Evolutionary conservation across 352 stramenopile species (phyloP), one percentile per base, ranked within the genome.

Genomic region (Globisporangium nagaii): DNA sequence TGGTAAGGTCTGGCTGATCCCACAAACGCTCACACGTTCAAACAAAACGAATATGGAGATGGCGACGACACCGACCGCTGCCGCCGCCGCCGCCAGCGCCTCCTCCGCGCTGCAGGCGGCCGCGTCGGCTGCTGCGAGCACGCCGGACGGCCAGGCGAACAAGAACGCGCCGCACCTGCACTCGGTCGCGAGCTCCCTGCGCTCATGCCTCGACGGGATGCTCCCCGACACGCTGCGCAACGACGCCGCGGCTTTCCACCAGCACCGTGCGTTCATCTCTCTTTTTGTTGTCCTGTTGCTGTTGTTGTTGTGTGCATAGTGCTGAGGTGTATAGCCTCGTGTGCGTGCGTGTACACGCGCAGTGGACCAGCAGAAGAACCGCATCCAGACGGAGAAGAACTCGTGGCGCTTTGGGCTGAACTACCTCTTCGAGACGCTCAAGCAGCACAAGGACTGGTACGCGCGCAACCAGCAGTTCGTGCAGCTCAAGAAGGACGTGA

Each of bases 381-480:
- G 81, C 17, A 71, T 94, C 30, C 82, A 87, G 57, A 72, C 75
- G 0, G 81, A 94, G 60, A 93, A 93, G 59, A 92, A 90, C 54
- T 90, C 82, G 59, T 94, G 84, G 84, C 83, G 83, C 37, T 92
- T 90, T 53, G 82, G 84, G 4, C 73, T 94, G 55, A 93, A 94
- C 69, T 94, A 94, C 63, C 72, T 94, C 27, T 93, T 94, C 50
- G 84, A 94, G 70, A 90, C 84, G 42, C 75, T 94, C 58, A 90
- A 90, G 61, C 78, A 94, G 64, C 84, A 94, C 62, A 92, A 92
- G 59, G 84, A 94, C 52, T 94, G 84, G 84, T 90, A 91, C 63
- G 77, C 65, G 39, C 84, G 84, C 54, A 94, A 94, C 68, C 84
- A 94, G 71, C 84, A 94, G 70, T 94, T 81, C 56, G 84, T 94